These are phyloP conservation scores for Botryosphaeria agaves DNA, from an alignment of 2,329 filamentous ascomycete species.

Conservation along the genomic window DNA sequence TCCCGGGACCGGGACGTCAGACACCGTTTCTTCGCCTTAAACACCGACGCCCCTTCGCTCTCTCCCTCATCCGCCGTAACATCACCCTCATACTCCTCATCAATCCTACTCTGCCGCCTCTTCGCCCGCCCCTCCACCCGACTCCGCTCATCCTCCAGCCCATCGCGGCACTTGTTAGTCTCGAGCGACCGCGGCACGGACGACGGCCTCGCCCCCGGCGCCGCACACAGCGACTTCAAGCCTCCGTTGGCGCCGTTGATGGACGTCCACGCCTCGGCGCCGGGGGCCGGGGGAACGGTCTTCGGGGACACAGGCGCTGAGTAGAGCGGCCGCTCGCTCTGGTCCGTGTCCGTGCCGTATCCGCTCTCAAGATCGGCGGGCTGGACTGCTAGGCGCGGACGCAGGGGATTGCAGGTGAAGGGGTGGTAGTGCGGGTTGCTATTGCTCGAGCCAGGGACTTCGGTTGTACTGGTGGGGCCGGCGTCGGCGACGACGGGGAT, in stretches of 20 bases:
- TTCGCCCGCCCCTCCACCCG: no score
- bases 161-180: no score
- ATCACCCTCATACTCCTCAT: background rate
- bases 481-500: background rate
- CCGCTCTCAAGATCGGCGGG: constrained; percentile 18
- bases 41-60: no score
- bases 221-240: no score
- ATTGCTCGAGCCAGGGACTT: no score
- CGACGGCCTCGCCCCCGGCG: background rate
- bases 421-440: no score
- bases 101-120: background rate
- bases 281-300: no score
- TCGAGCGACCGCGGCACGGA: background rate
- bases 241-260: constrained; percentile 18
- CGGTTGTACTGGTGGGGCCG: no score
- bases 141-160: no score
- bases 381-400: constrained; percentile 8
- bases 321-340: constrained; percentile 8
- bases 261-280: constrained; percentile 21
- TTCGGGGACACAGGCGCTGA: constrained; percentile 23
- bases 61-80: no score
- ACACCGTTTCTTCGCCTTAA: no score
- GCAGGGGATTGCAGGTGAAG: constrained; percentile 6
- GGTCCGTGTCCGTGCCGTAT: constrained; percentile 24
- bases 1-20: no score